Base-by-base conservation (phyloP, 2,329 filamentous ascomycete genomes). In the Fusarium scirpi region DNA sequence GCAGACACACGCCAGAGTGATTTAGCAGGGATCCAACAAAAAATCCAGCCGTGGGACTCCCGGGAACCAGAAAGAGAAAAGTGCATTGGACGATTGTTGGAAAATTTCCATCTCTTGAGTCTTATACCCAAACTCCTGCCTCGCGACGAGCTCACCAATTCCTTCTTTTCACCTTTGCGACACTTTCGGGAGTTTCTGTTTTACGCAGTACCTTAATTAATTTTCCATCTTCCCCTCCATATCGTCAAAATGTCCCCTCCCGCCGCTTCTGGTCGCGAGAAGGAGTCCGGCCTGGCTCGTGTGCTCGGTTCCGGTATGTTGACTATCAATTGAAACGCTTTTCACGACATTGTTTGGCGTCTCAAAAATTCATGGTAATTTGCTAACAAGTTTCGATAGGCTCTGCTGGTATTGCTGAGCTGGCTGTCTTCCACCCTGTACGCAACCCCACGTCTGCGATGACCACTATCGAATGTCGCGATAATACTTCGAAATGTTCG, bases 351-450 rank as follows among this genome's bases (percentile, higher is more conserved):
- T 58, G 46, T 20, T 40, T 48, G 43, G 27, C 46, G 25, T 34
- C 29, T 24, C 40, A 56, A 20, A 47, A 9, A 41, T 25, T 16
- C n/a, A 34, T 34, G 43, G 40, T 6, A 18, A 51, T 30, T 12
- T 60, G 60, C 70, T 78, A 65, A 79, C 72, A 61, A 60, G 32
- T 45, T 30, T 41, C 30, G n/a, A 54, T 41, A 98, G 94, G 94
- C 78, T 93, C 91, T 78, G 94, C 94, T 78, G 94, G 94, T 85
- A 95, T 98, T 81, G 91, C 94, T 76, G 95, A 98, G 84, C 86
- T 98, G 78, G 90, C 94, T 78, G 90, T 98, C 81, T 98, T 98
- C 86, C 94, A 97, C 80, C 94, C 94, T 71, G 94, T 94, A 87
- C 74, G 86, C 64, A 79, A 65, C 59, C 59, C 56, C 58, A 62